Evolutionary conservation across 306 rosid genomes (phyloP), one percentile per base, ranked within the genome.

Genomic region (Oxytropis ochrocephala): DNA sequence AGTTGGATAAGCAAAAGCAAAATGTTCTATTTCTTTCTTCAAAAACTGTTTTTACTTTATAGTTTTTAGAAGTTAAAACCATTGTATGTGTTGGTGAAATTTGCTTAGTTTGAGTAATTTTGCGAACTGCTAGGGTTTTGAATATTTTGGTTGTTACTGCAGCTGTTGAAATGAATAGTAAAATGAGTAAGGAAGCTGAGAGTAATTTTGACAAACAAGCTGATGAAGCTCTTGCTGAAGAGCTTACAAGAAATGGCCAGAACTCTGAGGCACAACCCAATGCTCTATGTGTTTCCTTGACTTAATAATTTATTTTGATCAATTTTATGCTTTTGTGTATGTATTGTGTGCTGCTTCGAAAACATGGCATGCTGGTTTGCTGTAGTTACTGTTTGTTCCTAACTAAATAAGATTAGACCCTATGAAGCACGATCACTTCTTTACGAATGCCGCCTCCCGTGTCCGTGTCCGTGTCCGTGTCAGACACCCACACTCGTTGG

Each of bases 181-280:
- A 79, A 13, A 46, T 66, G 24, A 84, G 81, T 67, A n/a, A n/a
- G n/a, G 91, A 79, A 76, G 84, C 80, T 33, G 87, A 82, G 64
- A 79, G 49, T 67, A 78, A 72, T 84, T 68, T 62, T 86, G 83
- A 32, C 59, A 86, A 80, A 72, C 80, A 84, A 50, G 73, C 68
- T 30, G 74, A 76, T 48, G 67, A 52, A 77, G 70, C 47, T 55
- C 50, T 73, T 19, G 41, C 67, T 62, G 81, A 81, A 35, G 72
- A 76, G 18, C 48, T 53, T 36, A 73, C 39, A 27, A 81, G 82
- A 24, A 77, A 74, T 60, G 49, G 67, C 58, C 76, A 79, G 47
- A 75, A 73, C 64, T 72, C 60, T 47, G 63, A 54, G 38, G 10
- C 32, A 24, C 67, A 65, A 48, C 58, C 81, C 66, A 79, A 75